Evolutionary conservation across 2,329 filamentous ascomycete genomes (phyloP), one percentile per base, ranked within the genome.

Genomic region (Fragosphaeria purpurea): DNA sequence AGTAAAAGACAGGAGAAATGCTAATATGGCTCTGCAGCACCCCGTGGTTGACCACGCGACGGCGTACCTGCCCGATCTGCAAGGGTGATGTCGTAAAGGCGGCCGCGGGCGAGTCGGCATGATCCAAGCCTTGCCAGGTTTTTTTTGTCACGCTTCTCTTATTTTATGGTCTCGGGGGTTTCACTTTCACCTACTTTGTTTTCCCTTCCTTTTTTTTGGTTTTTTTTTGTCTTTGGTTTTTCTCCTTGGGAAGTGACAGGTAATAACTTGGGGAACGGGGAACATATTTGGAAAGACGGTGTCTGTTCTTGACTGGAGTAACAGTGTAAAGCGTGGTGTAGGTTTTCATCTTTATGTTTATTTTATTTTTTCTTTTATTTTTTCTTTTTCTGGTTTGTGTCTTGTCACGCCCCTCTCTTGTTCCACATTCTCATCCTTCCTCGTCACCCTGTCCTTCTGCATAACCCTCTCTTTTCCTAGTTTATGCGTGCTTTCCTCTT

Each of bases 41-140:
- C 5, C 93, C 93, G 2, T 98, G 93, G 93, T 74, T 98, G 48
- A 96, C 91, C 0, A 97, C 90, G 12, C 83, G 91, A 46, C 85
- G 93, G 56, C 84, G 93, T 56, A 98, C 93, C n/a, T 98, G 93
- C 61, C 93, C 93, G 1, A 97, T 98, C 54, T 98, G 93, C 72
- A 98, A 98, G 71, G 89, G 90, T 46, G 93, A 98, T 63, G 93
- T 98, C 38, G 91, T 98, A 12, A 73, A 78, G 30, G 50, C 43
- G 1, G 11, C 49, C 1, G n/a, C 37, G 2, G 52, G 55, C 38
- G 55, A 54, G 1, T 39, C 48, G 1, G 50, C 51, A 5, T 53
- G 44, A 22, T 7, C 22, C 22, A 22, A 22, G 22, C 22, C 22
- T 22, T 22, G 22, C 22, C 22, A 22, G 22, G 22, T 22, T 22